Conservation (phyloP, 352 stramenopile species). For the Globisporangium cystogenes region DNA sequence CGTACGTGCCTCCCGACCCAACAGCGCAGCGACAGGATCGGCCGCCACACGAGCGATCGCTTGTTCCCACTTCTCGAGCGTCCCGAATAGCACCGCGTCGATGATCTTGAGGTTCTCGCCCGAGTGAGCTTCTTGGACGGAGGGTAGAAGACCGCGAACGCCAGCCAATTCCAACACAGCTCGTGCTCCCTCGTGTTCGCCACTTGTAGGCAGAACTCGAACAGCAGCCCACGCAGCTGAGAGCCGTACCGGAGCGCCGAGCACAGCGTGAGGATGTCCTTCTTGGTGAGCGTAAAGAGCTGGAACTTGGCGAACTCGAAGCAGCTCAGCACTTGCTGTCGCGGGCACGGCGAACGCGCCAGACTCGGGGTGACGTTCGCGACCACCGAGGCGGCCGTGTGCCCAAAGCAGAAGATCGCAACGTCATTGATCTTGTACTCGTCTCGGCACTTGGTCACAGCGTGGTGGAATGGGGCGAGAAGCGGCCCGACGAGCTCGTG, state of each 20-base stretch:
- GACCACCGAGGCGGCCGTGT: no score
- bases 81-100: neutral
- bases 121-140: constrained; percentile 1
- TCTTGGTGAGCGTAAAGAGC: no score
- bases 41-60: neutral
- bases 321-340: no score
- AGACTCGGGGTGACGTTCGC: no score
- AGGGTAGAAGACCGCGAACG: constrained; percentile 8
- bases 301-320: no score
- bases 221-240: neutral
- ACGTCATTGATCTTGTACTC: no score
- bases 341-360: no score
- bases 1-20: neutral
- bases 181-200: neutral
- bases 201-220: neutral
- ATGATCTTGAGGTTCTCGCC: neutral
- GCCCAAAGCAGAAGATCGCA: no score
- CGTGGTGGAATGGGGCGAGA: no score
- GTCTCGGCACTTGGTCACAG: no score
- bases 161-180: constrained; percentile 7
- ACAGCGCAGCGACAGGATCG: constrained; percentile 3
- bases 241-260: constrained; percentile 2
- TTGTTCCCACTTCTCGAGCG: neutral
- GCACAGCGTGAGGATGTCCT: neutral
- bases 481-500: no score